phyloP scores from a whole-genome alignment of 2,329 filamentous ascomycete genomes.

The Hymenoscyphus infarciens region DNA sequence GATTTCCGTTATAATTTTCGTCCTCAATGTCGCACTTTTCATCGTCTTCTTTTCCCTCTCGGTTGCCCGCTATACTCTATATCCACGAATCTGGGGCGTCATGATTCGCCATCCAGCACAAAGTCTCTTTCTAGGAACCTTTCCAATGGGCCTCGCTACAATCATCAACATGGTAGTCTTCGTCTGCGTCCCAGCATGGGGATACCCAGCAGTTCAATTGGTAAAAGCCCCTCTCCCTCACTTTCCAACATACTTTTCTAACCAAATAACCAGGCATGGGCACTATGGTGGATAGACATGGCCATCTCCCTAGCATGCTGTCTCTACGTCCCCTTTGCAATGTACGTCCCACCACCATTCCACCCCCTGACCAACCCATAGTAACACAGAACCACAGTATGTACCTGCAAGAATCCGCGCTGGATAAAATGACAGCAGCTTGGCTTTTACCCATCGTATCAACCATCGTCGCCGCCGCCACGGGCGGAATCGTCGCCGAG shows the following conservation, averaged over 20 bases:
- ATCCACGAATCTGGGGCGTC: conserved; percentile 60
- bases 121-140: conserved; percentile 64
- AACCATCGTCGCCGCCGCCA: conserved; percentile 61
- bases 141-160: conserved; percentile 67
- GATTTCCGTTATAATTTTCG: conserved; percentile 58
- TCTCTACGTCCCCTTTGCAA: conserved; percentile 52
- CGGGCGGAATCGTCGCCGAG: conserved; percentile 61
- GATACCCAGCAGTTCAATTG: conserved; percentile 50
- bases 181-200: conserved; percentile 59
- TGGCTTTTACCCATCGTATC: conserved; percentile 65
- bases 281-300: conserved; percentile 56
- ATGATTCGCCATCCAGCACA: conserved; percentile 67
- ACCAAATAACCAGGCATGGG: conserved; percentile 43
- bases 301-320: conserved; percentile 51
- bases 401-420: conserved; percentile 40
- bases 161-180: conserved; percentile 63
- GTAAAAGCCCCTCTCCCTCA: conserved; percentile 25
- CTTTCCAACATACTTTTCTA: background rate
- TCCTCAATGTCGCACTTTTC: conserved; percentile 58
- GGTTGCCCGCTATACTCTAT: conserved; percentile 58
- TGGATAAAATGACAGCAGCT: conserved; percentile 59
- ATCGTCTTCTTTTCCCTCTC: conserved; percentile 50
- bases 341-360: conserved; percentile 38
- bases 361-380: background rate
- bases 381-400: conserved; percentile 23